Percentiles rank a stretch among this genome's conserved stretches.
Conservation (phyloP, 1,284 basidiomycete genomes). For the Coriolopsis trogii region DNA sequence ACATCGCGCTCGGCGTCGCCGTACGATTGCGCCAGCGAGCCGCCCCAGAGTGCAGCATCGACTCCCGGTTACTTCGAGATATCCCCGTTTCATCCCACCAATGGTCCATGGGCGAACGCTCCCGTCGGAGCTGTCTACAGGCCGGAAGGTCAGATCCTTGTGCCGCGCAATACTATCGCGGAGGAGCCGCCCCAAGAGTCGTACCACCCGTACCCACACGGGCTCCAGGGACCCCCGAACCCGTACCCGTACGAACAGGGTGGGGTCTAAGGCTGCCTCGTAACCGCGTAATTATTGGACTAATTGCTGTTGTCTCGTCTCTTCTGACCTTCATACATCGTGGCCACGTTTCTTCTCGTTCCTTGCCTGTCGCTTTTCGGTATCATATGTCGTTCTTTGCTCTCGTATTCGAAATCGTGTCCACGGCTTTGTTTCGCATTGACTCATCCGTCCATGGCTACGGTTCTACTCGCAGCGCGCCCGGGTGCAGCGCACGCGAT, state of each 20-base stretch:
- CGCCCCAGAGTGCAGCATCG: constrained; percentile 9
- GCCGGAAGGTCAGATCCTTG: background rate
- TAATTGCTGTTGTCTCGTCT: constrained; percentile 5
- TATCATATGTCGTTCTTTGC: constrained; percentile 17
- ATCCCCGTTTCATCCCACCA: constrained; percentile 3
- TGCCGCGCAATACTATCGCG: constrained; percentile 1
- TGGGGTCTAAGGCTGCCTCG: background rate
- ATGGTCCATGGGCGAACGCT: background rate
- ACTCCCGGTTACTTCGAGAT: constrained; percentile 13
- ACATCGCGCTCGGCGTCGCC: constrained; percentile 14
- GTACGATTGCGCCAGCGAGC: constrained; percentile 13
- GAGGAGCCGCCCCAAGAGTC: constrained; percentile 15
- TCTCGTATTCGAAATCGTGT: constrained; percentile 11
- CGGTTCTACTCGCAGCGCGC: no score
- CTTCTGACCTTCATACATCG: background rate
- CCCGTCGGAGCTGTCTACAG: background rate
- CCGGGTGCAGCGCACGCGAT: constrained; percentile 1
- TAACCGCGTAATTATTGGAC: constrained; percentile 1
- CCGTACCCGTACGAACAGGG: constrained; percentile 1
- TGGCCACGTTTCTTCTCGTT: background rate
- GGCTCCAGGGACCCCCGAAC: constrained; percentile 6
- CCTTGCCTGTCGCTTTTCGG: constrained; percentile 12
- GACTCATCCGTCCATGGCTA: background rate
- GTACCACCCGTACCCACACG: constrained; percentile 10
- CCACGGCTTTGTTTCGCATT: background rate